Evolutionary conservation across 2,329 filamentous ascomycete genomes (phyloP), one percentile per base, ranked within the genome.

Genomic region (Septoria linicola): DNA sequence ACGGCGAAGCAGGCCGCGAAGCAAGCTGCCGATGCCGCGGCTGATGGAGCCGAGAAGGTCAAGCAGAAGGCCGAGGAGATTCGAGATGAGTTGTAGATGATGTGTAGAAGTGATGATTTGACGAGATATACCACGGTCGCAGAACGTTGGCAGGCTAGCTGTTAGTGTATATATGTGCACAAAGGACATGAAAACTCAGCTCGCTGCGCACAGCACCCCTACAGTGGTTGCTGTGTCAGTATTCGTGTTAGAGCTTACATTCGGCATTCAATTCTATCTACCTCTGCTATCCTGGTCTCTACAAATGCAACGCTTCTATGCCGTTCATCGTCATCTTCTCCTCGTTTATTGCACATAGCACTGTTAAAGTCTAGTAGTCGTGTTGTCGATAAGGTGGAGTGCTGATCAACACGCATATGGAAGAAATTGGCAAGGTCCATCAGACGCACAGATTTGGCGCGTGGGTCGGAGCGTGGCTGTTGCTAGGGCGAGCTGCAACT

Each of bases 61-160:
- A 48, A 48, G 32, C 34, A 53, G 21, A 46, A 40, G 20, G 49
- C 43, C 2, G 37, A 47, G 23, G 49, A 48, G 14, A 35, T 39
- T 13, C 36, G 13, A 8, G 36, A 39, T 8, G 36, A 39, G 17
- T 39, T 39, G 36, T 39, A 8, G 20, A 17, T 21, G 36, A 39
- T 23, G 13, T 10, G 3, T 27, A 27, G 5, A 27, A 10, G 6
- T 39, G 8, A 36, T 16, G 5, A 21, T 19, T 19, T 11, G 3
- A 39, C 13, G 36, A 39, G 36, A 5, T 10, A 27, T 21, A n/a
- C 16, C 16, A 20, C 36, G 17, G 36, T 13, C 20, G 36, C 20
- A 39, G 36, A 39, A 20, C 13, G 36, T 21, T 8, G 20, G 36
- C 8, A 8, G 6, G 17, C 17, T 8, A 20, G 11, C 20, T 16